phyloP scores from a whole-genome alignment of 352 stramenopile species.

The Phytophthora sansomeana region DNA sequence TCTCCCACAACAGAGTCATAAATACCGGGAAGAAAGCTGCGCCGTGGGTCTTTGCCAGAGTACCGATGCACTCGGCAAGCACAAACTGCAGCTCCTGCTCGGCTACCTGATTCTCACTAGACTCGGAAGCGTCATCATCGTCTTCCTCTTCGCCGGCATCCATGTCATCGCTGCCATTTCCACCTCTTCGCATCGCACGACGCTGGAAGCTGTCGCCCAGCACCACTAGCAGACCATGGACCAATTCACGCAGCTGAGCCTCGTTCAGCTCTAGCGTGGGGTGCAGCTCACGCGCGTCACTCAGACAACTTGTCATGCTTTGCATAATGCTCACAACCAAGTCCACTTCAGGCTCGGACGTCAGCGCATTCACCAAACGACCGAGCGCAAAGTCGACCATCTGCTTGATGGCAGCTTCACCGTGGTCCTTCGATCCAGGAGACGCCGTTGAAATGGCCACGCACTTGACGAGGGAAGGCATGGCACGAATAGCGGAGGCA shows the following conservation, averaged over 20 bases:
- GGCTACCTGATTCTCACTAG: slow-evolving; percentile 49
- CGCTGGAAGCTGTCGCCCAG: slow-evolving; percentile 86
- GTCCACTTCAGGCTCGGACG: slow-evolving; percentile 85
- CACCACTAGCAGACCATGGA: slow-evolving; percentile 78
- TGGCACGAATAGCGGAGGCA: slow-evolving; percentile 77
- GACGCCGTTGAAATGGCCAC: slow-evolving; percentile 63
- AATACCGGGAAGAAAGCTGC: slow-evolving; percentile 81
- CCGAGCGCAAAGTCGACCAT: slow-evolving; percentile 88
- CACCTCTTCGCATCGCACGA: slow-evolving; percentile 57
- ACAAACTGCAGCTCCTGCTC: slow-evolving; percentile 86
- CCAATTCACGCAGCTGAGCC: slow-evolving; percentile 74
- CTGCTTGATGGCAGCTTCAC: slow-evolving; percentile 73
- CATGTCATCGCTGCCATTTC: slow-evolving; percentile 34
- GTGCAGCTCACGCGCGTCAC: slow-evolving; percentile 52
- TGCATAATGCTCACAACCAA: slow-evolving; percentile 89
- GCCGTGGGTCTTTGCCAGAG: slow-evolving; percentile 76
- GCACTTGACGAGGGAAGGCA: slow-evolving; percentile 81
- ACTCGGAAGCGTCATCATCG: slow-evolving; percentile 52
- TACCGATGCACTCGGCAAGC: slow-evolving; percentile 78
- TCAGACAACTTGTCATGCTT: slow-evolving; percentile 80
- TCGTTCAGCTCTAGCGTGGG: slow-evolving; percentile 68
- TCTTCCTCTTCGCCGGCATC: slow-evolving; percentile 51
- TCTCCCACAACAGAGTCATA: slow-evolving; percentile 78
- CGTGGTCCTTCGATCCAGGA: slow-evolving; percentile 28
- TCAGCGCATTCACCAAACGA: slow-evolving; percentile 77